These are phyloP conservation scores for Botrytis deweyae DNA, from an alignment of 2,329 filamentous ascomycete genomes.

Conservation along the genomic window DNA sequence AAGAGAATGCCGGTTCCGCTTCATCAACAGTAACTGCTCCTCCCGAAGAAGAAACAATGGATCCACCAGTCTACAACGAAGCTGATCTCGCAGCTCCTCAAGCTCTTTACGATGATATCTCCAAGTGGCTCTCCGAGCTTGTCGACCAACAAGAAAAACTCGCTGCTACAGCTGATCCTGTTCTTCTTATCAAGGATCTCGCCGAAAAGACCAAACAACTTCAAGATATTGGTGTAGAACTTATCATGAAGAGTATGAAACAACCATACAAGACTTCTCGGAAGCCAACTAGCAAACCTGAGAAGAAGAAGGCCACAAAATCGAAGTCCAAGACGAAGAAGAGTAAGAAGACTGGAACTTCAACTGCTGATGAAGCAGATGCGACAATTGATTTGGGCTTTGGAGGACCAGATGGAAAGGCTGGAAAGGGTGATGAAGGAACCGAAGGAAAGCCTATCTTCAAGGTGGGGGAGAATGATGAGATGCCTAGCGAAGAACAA, in stretches of 20 bases:
- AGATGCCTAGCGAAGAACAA: conserved; percentile 48
- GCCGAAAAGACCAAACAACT: conserved; percentile 67
- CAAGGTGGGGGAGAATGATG: conserved; percentile 44
- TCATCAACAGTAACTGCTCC: conserved; percentile 39
- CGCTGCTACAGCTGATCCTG: conserved; percentile 68
- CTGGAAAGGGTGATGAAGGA: conserved; percentile 23
- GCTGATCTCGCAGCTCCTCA: conserved; percentile 69
- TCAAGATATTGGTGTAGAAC: conserved; percentile 66
- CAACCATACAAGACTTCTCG: conserved; percentile 44
- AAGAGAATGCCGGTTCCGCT: conserved; percentile 39
- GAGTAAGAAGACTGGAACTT: conserved; percentile 36
- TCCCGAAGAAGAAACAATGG: conserved; percentile 51
- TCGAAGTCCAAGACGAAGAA: conserved; percentile 42
- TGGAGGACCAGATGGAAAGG: background rate
- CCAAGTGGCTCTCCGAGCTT: conserved; percentile 74
- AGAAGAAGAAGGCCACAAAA: conserved; percentile 34
- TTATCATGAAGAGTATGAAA: conserved; percentile 67
- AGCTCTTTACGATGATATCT: conserved; percentile 59
- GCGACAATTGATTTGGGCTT: conserved; percentile 45
- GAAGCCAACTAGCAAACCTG: conserved; percentile 38
- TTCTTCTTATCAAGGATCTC: conserved; percentile 71
- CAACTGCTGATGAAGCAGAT: conserved; percentile 37
- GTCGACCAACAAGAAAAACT: conserved; percentile 70
- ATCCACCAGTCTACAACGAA: conserved; percentile 67
- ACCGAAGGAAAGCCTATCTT: conserved; percentile 39